A percentile compares a stretch with the other conserved stretches of the same genome.
Conservation (phyloP, 2,329 filamentous ascomycete species). For the Diplodia sapinea region DNA sequence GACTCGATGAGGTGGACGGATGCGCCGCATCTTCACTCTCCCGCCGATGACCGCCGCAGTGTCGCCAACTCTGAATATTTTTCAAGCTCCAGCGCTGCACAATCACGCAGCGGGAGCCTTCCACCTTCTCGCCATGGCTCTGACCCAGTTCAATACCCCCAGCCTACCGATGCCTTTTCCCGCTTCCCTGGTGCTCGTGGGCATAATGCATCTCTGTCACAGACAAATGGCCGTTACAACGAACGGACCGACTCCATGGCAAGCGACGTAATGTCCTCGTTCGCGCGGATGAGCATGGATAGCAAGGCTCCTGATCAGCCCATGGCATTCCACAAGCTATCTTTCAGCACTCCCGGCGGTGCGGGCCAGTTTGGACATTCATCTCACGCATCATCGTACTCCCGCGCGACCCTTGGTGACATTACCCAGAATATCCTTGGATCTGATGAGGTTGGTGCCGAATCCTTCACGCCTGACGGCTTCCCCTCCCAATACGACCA, state of each 20-base stretch:
- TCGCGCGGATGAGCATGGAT: conserved; percentile 45
- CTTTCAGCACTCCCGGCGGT: conserved; percentile 41
- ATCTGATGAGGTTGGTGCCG: conserved; percentile 37
- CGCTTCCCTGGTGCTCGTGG: conserved; percentile 49
- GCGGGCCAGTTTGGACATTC: conserved; percentile 37
- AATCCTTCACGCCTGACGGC: conserved; percentile 46
- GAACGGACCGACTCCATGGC: conserved; percentile 49
- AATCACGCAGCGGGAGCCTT: conserved; percentile 61
- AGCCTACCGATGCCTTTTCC: conserved; percentile 40
- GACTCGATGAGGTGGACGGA: conserved; percentile 46
- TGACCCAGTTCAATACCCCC: conserved; percentile 46
- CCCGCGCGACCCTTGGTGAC: conserved; percentile 36
- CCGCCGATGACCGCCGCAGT: conserved; percentile 51
- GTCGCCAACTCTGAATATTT: conserved; percentile 53
- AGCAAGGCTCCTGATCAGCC: conserved; percentile 43
- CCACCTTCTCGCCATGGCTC: conserved; percentile 62
- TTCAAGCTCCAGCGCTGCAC: conserved; percentile 50
- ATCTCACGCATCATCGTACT: conserved; percentile 7
- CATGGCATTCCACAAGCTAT: conserved; percentile 42
- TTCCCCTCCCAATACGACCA: conserved; percentile 44
- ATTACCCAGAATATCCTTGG: conserved; percentile 35
- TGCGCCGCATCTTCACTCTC: conserved; percentile 47
- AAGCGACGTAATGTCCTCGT: conserved; percentile 46
- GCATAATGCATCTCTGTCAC: conserved; percentile 57
- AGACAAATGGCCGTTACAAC: conserved; percentile 50